phyloP scores from a whole-genome alignment of 768 basidiomycete genomes.

The Lentinula aciculospora region DNA sequence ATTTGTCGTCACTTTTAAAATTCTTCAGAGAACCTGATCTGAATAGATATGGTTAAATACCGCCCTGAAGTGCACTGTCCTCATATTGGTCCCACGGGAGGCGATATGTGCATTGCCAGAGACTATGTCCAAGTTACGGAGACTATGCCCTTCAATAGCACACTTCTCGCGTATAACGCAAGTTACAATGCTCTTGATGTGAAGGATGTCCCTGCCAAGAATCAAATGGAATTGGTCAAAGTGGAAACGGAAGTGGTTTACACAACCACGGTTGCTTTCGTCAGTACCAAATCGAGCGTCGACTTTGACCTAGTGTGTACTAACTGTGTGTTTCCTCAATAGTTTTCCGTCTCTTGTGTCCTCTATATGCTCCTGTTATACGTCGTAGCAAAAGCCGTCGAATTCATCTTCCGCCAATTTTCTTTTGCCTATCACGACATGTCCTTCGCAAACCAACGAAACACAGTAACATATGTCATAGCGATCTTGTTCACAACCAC shows the following conservation, averaged over 20 bases:
- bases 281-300: neutral
- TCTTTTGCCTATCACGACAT: neutral
- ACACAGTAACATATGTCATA: conserved; percentile 1
- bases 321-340: neutral
- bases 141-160: neutral
- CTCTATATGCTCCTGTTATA: conserved; percentile 2
- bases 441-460: neutral
- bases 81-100: conserved; percentile 9
- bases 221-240: neutral
- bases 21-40: no score
- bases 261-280: conserved; percentile 3
- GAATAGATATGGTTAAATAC: conserved; percentile 6
- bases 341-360: neutral
- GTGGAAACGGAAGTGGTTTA: neutral
- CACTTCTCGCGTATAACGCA: conserved; percentile 3
- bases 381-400: neutral
- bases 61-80: conserved; percentile 9
- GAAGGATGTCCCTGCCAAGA: neutral
- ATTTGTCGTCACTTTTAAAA: no score
- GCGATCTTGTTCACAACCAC: neutral
- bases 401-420: neutral
- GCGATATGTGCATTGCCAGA: conserved; percentile 9
- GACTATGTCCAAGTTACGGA: conserved; percentile 2
- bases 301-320: neutral
- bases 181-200: conserved; percentile 4